Percentiles rank a stretch among this genome's conserved stretches.
phyloP scores from a whole-genome alignment of 2,329 filamentous ascomycete species.

The Talaromyces islandicus region DNA sequence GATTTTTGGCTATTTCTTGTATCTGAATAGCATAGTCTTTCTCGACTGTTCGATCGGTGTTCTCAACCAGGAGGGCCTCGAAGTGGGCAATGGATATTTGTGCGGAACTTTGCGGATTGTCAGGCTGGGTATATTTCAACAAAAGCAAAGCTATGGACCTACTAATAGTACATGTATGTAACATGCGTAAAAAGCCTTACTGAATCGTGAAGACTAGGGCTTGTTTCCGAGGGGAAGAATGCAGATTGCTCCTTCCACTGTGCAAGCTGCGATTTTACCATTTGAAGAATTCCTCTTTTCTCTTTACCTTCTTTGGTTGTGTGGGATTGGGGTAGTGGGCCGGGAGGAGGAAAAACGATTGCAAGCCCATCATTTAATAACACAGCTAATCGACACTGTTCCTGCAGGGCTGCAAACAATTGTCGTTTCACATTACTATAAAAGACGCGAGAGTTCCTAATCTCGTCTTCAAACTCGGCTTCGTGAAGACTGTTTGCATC shows the following conservation, averaged over 20 bases:
- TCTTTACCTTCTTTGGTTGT: not conserved
- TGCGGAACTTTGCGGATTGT: conserved; percentile 28
- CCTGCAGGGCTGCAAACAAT: conserved; percentile 41
- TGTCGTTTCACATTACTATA: conserved; percentile 40
- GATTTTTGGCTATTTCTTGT: conserved; percentile 26
- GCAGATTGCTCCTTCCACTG: conserved; percentile 14
- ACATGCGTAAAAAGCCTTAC: conserved; percentile 43
- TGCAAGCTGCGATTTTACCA: conserved; percentile 14
- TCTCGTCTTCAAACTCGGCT: conserved; percentile 43
- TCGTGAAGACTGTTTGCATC: conserved; percentile 33
- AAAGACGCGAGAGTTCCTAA: conserved; percentile 42
- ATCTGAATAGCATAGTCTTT: conserved; percentile 36
- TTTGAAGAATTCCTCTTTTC: not conserved
- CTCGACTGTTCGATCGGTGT: conserved; percentile 27
- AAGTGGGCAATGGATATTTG: conserved; percentile 44
- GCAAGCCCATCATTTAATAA: conserved; percentile 44
- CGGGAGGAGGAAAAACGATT: conserved; percentile 36
- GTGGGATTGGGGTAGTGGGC: conserved; percentile 11
- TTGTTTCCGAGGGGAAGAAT: conserved; percentile 8
- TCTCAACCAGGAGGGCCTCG: conserved; percentile 40
- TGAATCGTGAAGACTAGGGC: conserved; percentile 31
- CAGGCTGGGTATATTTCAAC: not conserved
- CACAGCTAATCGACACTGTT: conserved; percentile 42
- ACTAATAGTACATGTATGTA: conserved; percentile 51
- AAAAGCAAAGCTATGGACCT: conserved; percentile 16